phyloP scores from a whole-genome alignment of 441 rosid genomes.

The Corymbia calophylla region DNA sequence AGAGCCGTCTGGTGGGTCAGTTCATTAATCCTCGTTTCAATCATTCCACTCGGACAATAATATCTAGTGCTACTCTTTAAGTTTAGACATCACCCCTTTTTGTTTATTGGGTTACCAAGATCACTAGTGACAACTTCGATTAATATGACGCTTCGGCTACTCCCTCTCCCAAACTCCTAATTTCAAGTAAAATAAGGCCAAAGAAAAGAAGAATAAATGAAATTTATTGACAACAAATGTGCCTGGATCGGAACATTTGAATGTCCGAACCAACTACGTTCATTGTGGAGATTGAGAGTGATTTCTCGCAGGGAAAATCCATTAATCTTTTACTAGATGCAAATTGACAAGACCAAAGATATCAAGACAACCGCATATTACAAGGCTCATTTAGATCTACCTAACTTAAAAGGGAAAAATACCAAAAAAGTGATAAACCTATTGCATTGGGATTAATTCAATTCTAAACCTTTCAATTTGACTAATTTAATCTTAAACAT shows the following conservation, averaged over 20 bases:
- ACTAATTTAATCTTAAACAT: too few relatives aligned
- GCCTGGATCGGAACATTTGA: neutral
- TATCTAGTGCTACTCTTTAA: neutral
- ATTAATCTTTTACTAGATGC: neutral
- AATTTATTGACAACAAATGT: neutral
- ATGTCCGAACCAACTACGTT: neutral
- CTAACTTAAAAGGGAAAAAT: neutral
- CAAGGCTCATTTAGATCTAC: neutral
- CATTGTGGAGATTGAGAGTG: neutral
- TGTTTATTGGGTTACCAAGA: neutral
- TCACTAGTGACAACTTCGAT: neutral
- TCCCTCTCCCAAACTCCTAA: neutral
- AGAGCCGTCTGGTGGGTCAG: neutral
- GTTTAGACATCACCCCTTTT: neutral
- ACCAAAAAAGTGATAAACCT: too few relatives aligned
- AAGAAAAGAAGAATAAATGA: neutral
- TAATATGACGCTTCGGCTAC: neutral
- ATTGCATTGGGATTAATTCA: too few relatives aligned
- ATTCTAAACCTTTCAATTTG: too few relatives aligned
- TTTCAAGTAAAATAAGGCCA: neutral
- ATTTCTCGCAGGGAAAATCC: neutral
- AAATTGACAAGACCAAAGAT: neutral
- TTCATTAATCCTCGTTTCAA: neutral
- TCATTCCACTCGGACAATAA: neutral
- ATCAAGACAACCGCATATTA: neutral